Base-by-base conservation (phyloP, 192 early-diverging fungal species). In the Backusella mclennaniae region DNA sequence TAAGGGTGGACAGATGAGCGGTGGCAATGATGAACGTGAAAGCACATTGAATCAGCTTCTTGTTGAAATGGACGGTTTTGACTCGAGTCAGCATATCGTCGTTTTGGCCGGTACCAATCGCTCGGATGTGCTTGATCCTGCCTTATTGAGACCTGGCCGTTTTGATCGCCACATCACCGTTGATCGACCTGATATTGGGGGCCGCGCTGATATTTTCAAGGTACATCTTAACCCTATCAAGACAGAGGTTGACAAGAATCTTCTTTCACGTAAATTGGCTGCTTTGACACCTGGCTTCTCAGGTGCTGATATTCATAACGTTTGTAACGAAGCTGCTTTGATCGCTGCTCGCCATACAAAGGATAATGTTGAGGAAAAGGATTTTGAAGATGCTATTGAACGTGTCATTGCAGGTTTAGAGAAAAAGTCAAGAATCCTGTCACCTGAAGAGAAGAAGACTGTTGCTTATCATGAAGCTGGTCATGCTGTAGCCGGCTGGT, bases 401-500 rank as follows among this genome's bases (percentile, higher is more conserved):
- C 90, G 98, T 46, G 98, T 99, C 53, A 95, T 99, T 84, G 98
- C 92, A 8, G 98, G 98, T 21, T 86, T 99, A 14, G 98, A 99
- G 82, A 99, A 98, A 88, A 98, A 98, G 84, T 95, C 95, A 41
- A 90, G 94, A n/a, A 94, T 98, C 38, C 84, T 99, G 67, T 93
- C 93, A 38, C 96, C 98, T 1, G 93, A 96, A 69, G 98, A 99
- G 86, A 99, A 99, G 90, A 97, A 94, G 89, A 97, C 95, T 35
- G 97, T 99, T 52, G 98, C 98, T 19, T 97, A 99, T 84, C 98
- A 99, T 85, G 98, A 99, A 87, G 98, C 98, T 14, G 98, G 98
- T 3, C 98, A 99, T 80, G 98, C 98, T 29, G 95, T 99, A 73
- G 95, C 93, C 14, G 98, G 98, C 41, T 99, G 98, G 98, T 99